Conservation (phyloP, 1,139 yeast genomes). For the Suhomyces taliae region DNA sequence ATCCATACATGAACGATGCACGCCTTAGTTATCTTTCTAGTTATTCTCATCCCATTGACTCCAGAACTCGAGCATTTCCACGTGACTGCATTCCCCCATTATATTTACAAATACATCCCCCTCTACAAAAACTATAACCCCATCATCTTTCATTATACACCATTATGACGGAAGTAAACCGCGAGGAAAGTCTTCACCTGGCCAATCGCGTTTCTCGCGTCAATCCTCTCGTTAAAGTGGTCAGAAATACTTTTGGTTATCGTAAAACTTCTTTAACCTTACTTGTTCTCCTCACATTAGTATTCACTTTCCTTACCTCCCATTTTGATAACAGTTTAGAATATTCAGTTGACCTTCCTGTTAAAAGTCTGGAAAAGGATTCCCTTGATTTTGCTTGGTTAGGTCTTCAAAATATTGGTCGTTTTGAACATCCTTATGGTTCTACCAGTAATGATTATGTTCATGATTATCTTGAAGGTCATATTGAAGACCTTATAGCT, state of each 20-base stretch:
- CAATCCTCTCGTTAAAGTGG: conserved; percentile 3
- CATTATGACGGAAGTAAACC: conserved; percentile 4
- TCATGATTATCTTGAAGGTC: conserved; percentile 60
- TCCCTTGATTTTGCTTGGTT: conserved; percentile 54
- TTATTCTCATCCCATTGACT: too few species aligned
- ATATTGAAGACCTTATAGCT: conserved; percentile 36
- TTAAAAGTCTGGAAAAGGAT: conserved; percentile 6
- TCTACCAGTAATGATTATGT: conserved; percentile 75
- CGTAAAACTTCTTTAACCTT: conserved; percentile 59
- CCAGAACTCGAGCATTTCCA: too few species aligned
- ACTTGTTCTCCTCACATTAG: conserved; percentile 44
- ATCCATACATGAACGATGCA: too few species aligned
- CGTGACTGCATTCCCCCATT: too few species aligned
- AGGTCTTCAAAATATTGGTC: conserved; percentile 67
- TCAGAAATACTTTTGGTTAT: conserved; percentile 52
- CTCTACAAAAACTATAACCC: neutral
- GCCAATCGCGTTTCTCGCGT: neutral
- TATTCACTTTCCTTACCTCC: conserved; percentile 32
- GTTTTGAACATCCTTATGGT: conserved; percentile 71
- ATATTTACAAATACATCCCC: neutral
- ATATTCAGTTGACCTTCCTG: conserved; percentile 43
- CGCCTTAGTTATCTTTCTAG: too few species aligned
- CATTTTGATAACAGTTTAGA: conserved; percentile 36
- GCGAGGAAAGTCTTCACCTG: conserved; percentile 1
- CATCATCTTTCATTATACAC: neutral